Base-by-base conservation (phyloP, 768 basidiomycete species). In the Pleurotus sapidus region DNA sequence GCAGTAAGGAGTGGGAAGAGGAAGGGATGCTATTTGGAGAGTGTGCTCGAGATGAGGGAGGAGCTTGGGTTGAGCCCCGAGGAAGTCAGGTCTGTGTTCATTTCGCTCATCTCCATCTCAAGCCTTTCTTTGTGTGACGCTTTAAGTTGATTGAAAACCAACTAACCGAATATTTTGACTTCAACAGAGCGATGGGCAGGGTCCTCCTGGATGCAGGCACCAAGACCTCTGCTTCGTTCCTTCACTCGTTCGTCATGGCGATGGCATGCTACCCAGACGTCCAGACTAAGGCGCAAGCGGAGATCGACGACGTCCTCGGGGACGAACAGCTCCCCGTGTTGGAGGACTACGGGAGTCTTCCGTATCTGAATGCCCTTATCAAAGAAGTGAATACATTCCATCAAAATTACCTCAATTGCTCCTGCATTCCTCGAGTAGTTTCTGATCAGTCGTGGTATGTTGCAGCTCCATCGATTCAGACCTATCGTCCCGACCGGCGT, bases 401-500 rank as follows among this genome's bases (percentile, higher is more conserved):
- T 39, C 34, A 4, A 54, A 69, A 9, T 18, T 63, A 4, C 69
- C 69, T 12, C 59, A 54, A 20, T 20, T 20, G 20, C 20, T 20
- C 20, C 20, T 20, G 20, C 3, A 3, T 20, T 20, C 20, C 20
- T 20, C 20, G 20, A 20, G 20, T 20, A 12, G 2, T 12, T 34
- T 12, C n/a, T n/a, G 11, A 4, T 8, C 30, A 15, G 23, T 63
- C 2, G 67, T 69, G 17, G 69, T 17, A 39, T 12, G 15, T 20
- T 14, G 5, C 40, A 65, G 64, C 55, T 55, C 11, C 59, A 63
- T 48, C 59, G 67, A 5, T 65, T 62, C 40, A 48, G 67, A 46
- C 65, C 67, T 40, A 34, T 62, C 12, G 53, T 58, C 4, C 65
- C 65, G 12, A 25, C 65, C 6, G 48, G 57, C 15, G 17, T 67